Evolutionary conservation across 108 stramenopile genomes (phyloP), one percentile per base, ranked within the genome.

Genomic region (Nitzschia inconspicua): DNA sequence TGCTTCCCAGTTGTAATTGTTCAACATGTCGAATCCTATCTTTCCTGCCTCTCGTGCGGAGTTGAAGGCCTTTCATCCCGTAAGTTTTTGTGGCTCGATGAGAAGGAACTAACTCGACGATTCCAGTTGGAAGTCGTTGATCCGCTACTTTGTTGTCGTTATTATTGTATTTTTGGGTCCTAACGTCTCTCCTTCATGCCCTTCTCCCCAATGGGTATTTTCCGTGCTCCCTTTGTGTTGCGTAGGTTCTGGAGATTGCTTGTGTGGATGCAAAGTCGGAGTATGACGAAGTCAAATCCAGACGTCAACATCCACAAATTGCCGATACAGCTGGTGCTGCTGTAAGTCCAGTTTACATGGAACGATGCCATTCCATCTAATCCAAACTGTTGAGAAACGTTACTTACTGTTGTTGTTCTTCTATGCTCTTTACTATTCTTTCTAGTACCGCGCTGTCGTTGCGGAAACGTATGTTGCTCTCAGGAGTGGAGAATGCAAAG

Each of bases 11-110:
- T n/a, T n/a, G n/a, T n/a, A n/a, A n/a, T n/a, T n/a, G n/a, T n/a
- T n/a, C n/a, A n/a, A n/a, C n/a, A n/a, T n/a, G 30, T 50, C 63
- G 19, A 72, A 62, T 56, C 70, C 70, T 42, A 64, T 72, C 54
- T 72, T 64, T 49, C 70, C 70, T 20, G 70, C 70, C 3, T 47
- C 54, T 40, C 62, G 63, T 58, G 70, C 63, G 11, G 39, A 72
- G 40, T 41, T 72, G 37, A 64, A 72, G 46, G 70, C 70, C 31
- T 57, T 72, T 28, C 47, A 44, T 23, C 60, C 70, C 10, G 70
- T 72, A 53, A 57, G 70, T 72, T n/a, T 39, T n/a, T n/a, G n/a
- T n/a, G n/a, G n/a, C n/a, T n/a, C n/a, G n/a, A n/a, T n/a, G n/a
- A n/a, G n/a, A n/a, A n/a, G n/a, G n/a, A n/a, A n/a, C n/a, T n/a